A percentile compares a stretch with the other conserved stretches of the same genome.
phyloP scores from a whole-genome alignment of 345 rosid genomes.

The Syzygium jambos region DNA sequence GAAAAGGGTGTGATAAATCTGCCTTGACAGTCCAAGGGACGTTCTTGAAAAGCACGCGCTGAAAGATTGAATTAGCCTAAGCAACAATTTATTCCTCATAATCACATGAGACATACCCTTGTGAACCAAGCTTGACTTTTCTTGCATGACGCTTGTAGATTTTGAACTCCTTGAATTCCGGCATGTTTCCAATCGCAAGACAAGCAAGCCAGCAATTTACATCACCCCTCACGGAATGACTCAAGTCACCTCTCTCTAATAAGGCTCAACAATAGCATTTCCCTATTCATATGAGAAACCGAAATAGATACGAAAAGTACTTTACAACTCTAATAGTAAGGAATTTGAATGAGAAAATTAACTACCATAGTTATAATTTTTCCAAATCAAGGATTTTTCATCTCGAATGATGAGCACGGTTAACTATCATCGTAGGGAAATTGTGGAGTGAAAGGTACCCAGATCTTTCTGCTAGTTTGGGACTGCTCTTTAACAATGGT shows the following conservation, averaged over 20 bases:
- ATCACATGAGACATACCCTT: not conserved
- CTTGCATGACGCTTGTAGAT: not conserved
- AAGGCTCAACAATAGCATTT: not conserved
- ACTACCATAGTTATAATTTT: not conserved
- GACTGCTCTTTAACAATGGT: not conserved
- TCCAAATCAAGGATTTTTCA: not conserved
- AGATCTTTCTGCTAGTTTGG: not conserved
- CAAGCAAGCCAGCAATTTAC: not conserved
- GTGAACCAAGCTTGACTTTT: not conserved
- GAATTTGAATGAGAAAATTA: not conserved
- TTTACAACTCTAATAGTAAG: not conserved
- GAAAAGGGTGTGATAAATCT: not conserved
- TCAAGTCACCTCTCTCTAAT: not conserved
- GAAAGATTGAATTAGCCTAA: not conserved
- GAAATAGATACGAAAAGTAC: not conserved
- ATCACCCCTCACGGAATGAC: not conserved
- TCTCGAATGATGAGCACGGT: not conserved
- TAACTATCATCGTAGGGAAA: not conserved
- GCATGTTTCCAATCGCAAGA: not conserved
- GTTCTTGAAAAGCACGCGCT: not conserved
- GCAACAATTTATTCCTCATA: not conserved
- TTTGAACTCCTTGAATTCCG: not conserved
- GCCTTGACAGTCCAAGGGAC: not conserved
- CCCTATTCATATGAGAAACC: not conserved
- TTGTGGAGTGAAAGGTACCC: not conserved